Percentiles rank a stretch among this genome's conserved stretches.
phyloP scores from a whole-genome alignment of 768 basidiomycete genomes.

The Mycena metata region DNA sequence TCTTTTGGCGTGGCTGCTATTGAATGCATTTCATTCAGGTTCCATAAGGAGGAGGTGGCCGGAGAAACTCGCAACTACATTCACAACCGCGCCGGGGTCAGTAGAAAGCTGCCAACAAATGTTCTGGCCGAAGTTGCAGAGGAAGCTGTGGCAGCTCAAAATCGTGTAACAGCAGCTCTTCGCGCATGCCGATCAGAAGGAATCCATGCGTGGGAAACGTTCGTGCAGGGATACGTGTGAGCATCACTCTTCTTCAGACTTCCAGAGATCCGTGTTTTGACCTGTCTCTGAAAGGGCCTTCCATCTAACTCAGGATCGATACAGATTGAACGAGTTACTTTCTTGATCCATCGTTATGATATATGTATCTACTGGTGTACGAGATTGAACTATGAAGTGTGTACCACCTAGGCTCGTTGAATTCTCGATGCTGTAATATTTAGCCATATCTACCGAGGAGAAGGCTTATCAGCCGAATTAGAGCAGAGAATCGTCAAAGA shows the following conservation, averaged over 20 bases:
- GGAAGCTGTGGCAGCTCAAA: constrained; percentile 12
- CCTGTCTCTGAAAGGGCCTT: constrained; percentile 2
- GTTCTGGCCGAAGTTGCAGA: constrained; percentile 16
- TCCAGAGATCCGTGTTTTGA: not conserved
- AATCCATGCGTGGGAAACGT: constrained; percentile 6
- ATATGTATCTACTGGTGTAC: too few relatives aligned
- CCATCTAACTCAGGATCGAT: constrained; percentile 17
- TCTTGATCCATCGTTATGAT: not conserved
- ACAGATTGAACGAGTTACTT: constrained; percentile 8
- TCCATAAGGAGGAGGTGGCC: constrained; percentile 23
- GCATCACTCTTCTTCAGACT: not conserved
- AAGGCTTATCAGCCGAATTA: too few relatives aligned
- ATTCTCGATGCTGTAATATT: too few relatives aligned
- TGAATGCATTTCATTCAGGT: constrained; percentile 12
- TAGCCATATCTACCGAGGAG: too few relatives aligned
- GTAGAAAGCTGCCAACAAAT: not conserved
- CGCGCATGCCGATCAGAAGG: constrained; percentile 10
- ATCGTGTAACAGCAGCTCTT: constrained; percentile 14
- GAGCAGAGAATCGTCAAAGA: too few relatives aligned
- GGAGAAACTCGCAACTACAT: constrained; percentile 13
- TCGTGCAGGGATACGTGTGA: constrained; percentile 15
- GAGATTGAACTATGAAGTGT: too few relatives aligned
- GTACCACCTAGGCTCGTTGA: too few relatives aligned
- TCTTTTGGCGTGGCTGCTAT: not conserved
- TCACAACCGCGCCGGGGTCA: constrained; percentile 20